A percentile compares a stretch with the other conserved stretches of the same genome.
These are phyloP conservation scores for Solanum chacoense DNA, from an alignment of 305 asterid genomes.

Conservation along the genomic window DNA sequence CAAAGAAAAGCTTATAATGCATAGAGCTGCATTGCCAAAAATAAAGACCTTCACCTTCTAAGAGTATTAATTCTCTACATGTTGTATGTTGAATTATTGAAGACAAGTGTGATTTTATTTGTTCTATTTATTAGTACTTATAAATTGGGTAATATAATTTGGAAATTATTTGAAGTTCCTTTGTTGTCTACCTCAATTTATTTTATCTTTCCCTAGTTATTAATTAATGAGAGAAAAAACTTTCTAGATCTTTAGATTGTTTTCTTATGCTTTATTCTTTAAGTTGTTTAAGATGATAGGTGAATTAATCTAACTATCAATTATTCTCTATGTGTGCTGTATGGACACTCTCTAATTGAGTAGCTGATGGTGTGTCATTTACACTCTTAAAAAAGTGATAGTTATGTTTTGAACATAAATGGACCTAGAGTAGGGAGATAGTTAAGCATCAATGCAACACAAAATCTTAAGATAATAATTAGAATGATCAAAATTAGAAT, in stretches of 20 bases:
- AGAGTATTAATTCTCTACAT: background rate
- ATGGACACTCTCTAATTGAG: too few species aligned
- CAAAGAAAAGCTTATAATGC: slow-evolving; percentile 34
- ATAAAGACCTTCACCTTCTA: background rate
- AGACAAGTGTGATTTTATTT: background rate
- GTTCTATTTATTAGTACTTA: background rate
- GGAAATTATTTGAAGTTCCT: background rate
- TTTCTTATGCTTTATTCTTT: background rate
- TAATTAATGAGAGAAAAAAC: background rate
- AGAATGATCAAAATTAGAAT: background rate
- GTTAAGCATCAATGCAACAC: background rate
- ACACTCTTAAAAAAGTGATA: background rate
- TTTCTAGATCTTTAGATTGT: too few species aligned
- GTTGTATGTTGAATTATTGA: background rate
- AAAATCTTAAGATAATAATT: too few species aligned
- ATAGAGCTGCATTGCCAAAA: slow-evolving; percentile 24
- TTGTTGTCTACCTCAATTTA: background rate
- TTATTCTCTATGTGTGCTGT: background rate
- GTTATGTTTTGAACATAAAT: too few species aligned
- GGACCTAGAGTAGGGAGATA: background rate
- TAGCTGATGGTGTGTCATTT: background rate
- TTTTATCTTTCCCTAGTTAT: background rate
- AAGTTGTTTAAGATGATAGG: too few species aligned
- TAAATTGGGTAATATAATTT: background rate
- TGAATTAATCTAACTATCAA: background rate